Conservation (phyloP, 139 green algal species). For the Micractinium sp. region DNA sequence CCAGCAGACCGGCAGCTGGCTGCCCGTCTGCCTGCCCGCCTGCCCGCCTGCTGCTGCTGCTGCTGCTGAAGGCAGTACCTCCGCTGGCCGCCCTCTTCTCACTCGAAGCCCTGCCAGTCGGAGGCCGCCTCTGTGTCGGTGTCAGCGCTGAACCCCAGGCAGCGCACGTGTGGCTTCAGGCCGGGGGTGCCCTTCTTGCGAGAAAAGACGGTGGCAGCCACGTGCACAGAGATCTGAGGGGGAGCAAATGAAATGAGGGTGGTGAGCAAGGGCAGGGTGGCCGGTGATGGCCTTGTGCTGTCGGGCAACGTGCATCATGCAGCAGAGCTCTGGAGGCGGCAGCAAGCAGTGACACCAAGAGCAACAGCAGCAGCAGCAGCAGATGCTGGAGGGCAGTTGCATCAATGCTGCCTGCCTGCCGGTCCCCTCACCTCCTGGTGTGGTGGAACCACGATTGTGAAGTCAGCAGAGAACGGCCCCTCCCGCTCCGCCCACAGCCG, state of each 20-base stretch:
- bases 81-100: neutral
- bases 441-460: neutral
- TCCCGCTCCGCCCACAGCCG: slow-evolving; percentile 26
- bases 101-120: slow-evolving; percentile 40
- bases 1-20: neutral
- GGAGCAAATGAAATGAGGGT: neutral
- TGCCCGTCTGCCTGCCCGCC: neutral
- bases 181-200: slow-evolving; percentile 25
- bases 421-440: neutral
- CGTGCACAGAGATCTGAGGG: neutral
- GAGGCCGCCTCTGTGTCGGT: slow-evolving; percentile 33
- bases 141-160: slow-evolving; percentile 30
- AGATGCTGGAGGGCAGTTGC: neutral
- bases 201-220: slow-evolving; percentile 19
- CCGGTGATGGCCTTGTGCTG: no score
- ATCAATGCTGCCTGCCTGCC: neutral
- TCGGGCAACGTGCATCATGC: neutral
- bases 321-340: no score
- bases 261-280: neutral
- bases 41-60: neutral
- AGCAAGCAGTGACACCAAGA: neutral
- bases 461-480: slow-evolving; percentile 7
- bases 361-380: neutral
- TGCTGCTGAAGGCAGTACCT: neutral
- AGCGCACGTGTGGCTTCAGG: slow-evolving; percentile 26